Evolutionary conservation across 139 green algal species (phyloP).

Genomic region (Chlamydomonas sp.): DNA sequence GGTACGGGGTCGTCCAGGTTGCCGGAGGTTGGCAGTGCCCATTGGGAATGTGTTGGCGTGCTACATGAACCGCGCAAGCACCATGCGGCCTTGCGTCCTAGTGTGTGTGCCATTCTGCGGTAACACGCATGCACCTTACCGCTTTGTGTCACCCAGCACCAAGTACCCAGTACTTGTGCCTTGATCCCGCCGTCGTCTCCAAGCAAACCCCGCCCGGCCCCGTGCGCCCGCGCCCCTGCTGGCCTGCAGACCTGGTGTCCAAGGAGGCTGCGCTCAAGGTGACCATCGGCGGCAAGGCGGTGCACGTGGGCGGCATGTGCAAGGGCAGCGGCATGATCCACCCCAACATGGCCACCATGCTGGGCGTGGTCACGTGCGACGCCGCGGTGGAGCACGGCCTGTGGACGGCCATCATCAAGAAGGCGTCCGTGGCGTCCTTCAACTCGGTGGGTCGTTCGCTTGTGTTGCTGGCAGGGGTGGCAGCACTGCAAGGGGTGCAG

Average conservation of each 20-base stretch:
- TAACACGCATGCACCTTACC: no score
- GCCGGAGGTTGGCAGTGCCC: no score
- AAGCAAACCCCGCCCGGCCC: no score
- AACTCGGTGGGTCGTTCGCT: conserved; percentile 70
- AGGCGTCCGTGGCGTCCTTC: conserved; percentile 76
- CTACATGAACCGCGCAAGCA: no score
- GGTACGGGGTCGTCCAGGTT: no score
- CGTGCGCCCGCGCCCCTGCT: background rate
- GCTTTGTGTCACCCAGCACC: no score
- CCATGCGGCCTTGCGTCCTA: no score
- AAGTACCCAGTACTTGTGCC: no score
- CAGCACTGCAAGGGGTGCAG: background rate
- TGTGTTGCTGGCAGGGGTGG: background rate
- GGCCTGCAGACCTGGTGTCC: conserved; percentile 65
- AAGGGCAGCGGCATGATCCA: conserved; percentile 99
- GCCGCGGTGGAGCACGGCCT: conserved; percentile 77
- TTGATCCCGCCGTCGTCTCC: background rate
- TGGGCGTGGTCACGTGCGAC: conserved; percentile 95
- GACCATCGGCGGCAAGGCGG: conserved; percentile 52
- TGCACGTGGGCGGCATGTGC: conserved; percentile 92
- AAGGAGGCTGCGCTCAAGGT: conserved; percentile 91
- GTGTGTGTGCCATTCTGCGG: no score
- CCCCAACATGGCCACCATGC: conserved; percentile 99
- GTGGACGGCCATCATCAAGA: conserved; percentile 85
- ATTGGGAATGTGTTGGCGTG: no score